Percentiles rank a stretch among this genome's conserved stretches.
Evolutionary conservation across 495 filamentous ascomycete species (phyloP).

Genomic region (Evansstolkia leycettana): DNA sequence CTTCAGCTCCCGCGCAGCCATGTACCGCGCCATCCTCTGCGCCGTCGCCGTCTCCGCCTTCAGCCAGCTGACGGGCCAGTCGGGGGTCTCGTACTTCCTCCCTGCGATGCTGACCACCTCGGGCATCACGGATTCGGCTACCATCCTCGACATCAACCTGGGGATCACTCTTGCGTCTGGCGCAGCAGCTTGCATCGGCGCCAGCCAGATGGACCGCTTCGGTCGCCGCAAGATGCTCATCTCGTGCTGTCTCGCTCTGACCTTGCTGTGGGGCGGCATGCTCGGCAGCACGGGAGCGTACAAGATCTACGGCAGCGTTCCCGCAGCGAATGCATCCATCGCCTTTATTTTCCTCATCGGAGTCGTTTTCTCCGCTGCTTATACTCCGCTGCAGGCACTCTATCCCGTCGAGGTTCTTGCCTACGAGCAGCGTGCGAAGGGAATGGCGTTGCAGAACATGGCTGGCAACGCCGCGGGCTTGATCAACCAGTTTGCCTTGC

Average conservation of each 20-base stretch:
- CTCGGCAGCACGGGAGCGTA: conserved; percentile 12
- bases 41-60: conserved; percentile 43
- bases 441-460: conserved; percentile 43
- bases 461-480: conserved; percentile 38
- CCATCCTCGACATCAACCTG: conserved; percentile 7
- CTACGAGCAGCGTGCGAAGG: conserved; percentile 49
- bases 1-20: conserved; percentile 39
- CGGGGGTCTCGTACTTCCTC: conserved; percentile 20
- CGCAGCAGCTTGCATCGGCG: conserved; percentile 39
- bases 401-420: conserved; percentile 54
- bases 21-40: conserved; percentile 44
- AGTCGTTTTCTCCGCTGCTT: conserved; percentile 46
- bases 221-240: conserved; percentile 38
- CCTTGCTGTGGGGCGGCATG: conserved; percentile 13
- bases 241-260: conserved; percentile 27
- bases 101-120: conserved; percentile 9
- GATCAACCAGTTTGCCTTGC: conserved; percentile 40
- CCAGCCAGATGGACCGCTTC: conserved; percentile 48
- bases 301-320: conserved; percentile 17
- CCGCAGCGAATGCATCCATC: conserved; percentile 39
- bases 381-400: conserved; percentile 53
- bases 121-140: conserved; percentile 2
- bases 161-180: conserved; percentile 7
- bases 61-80: conserved; percentile 25
- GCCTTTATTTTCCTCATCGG: conserved; percentile 56